A percentile compares a stretch with the other conserved stretches of the same genome.
phyloP scores from a whole-genome alignment of 192 early-diverging fungal genomes.

The Entomortierella parvispora region DNA sequence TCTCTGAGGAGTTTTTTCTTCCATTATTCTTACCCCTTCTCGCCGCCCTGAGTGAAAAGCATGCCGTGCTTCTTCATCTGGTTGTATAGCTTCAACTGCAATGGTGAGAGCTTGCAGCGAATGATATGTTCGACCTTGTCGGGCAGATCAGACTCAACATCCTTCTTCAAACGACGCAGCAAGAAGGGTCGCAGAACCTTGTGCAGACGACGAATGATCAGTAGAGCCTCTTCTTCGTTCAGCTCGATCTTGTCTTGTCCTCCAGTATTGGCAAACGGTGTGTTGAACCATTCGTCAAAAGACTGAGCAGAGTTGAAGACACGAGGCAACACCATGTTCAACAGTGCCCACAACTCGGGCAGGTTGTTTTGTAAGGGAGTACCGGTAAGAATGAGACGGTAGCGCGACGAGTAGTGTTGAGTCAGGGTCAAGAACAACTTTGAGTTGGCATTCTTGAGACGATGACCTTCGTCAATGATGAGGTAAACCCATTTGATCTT shows the following conservation, averaged over 20 bases:
- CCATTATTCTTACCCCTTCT: constrained; percentile 66
- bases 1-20: too few species aligned
- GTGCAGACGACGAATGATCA: constrained; percentile 96
- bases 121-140: constrained; percentile 97
- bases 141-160: constrained; percentile 97
- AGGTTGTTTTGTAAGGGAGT: constrained; percentile 99
- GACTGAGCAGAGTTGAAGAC: constrained; percentile 97
- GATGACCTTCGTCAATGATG: constrained; percentile 99
- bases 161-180: constrained; percentile 95
- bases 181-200: constrained; percentile 97
- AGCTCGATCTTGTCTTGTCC: constrained; percentile 91
- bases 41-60: constrained; percentile 71
- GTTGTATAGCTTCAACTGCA: constrained; percentile 86
- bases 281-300: constrained; percentile 99
- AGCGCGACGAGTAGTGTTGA: constrained; percentile 89
- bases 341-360: constrained; percentile 94
- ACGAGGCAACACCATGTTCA: constrained; percentile 96
- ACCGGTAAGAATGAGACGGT: constrained; percentile 95
- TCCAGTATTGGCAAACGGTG: constrained; percentile 84
- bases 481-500: constrained; percentile 97
- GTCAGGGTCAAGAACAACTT: constrained; percentile 88
- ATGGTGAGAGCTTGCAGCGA: constrained; percentile 88
- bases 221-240: constrained; percentile 97
- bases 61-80: constrained; percentile 86
- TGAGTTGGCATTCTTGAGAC: constrained; percentile 96